These are phyloP conservation scores for Moesziomyces sp. DNA, from an alignment of 1,284 basidiomycete genomes.

Conservation along the genomic window DNA sequence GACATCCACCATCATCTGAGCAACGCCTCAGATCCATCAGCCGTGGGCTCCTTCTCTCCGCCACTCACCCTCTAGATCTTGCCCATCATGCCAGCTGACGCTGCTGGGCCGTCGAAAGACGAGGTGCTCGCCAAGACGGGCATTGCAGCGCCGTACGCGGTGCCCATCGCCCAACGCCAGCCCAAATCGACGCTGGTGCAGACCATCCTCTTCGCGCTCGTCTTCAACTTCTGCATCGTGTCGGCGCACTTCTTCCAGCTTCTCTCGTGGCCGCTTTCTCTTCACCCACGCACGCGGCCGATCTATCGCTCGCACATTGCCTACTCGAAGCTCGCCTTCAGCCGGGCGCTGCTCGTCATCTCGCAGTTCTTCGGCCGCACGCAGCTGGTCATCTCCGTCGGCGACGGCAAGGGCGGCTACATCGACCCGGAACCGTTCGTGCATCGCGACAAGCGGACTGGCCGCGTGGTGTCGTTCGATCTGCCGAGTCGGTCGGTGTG, in stretches of 20 bases:
- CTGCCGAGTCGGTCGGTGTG: constrained; percentile 47
- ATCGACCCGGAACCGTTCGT: constrained; percentile 54
- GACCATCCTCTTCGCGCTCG: constrained; percentile 44
- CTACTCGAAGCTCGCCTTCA: constrained; percentile 55
- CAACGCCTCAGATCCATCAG: no score
- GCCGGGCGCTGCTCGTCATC: constrained; percentile 41
- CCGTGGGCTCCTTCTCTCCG: no score
- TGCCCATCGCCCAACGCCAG: constrained; percentile 48
- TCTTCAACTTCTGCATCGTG: constrained; percentile 57
- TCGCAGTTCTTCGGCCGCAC: constrained; percentile 61
- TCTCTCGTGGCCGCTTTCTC: constrained; percentile 44
- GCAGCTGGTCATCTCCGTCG: constrained; percentile 51
- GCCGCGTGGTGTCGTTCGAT: constrained; percentile 34
- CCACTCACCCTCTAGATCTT: neutral
- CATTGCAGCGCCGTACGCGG: constrained; percentile 28
- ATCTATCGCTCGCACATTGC: constrained; percentile 40
- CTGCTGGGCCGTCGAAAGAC: constrained; percentile 1
- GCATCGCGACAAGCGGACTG: constrained; percentile 31
- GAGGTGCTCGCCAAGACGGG: constrained; percentile 32
- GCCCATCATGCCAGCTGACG: constrained; percentile 3
- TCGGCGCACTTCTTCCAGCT: constrained; percentile 45
- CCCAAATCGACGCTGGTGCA: constrained; percentile 31
- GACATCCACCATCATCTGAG: no score
- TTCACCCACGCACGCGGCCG: constrained; percentile 28
- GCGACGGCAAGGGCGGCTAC: constrained; percentile 46